phyloP scores from a whole-genome alignment of 805 yeast species.

The Candida anglica region DNA sequence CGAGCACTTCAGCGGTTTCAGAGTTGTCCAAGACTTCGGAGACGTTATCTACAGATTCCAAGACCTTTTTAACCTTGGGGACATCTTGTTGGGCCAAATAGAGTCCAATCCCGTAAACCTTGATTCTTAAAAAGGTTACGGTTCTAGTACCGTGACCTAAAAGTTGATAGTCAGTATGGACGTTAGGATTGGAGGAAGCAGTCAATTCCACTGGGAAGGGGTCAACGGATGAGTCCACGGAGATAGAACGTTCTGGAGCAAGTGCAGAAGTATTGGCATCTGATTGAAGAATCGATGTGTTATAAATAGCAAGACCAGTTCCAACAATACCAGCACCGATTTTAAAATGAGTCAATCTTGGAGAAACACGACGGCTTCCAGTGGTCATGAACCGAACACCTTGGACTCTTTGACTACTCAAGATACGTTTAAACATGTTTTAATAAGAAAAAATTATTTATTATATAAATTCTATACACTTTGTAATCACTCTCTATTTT shows the following conservation, averaged over 20 bases:
- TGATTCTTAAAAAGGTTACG: constrained; percentile 78
- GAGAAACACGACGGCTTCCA: too few relatives aligned
- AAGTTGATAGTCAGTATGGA: constrained; percentile 43
- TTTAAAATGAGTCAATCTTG: too few relatives aligned
- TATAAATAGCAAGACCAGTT: not conserved
- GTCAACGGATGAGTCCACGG: constrained; percentile 47
- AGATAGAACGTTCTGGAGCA: constrained; percentile 20
- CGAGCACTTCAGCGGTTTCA: constrained; percentile 20
- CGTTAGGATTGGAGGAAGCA: constrained; percentile 10
- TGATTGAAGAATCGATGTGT: not conserved
- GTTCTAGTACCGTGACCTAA: constrained; percentile 80
- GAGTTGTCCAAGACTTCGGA: constrained; percentile 48
- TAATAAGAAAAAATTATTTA: too few relatives aligned
- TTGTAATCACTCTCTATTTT: too few relatives aligned
- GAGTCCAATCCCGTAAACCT: constrained; percentile 83
- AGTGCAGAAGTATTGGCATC: not conserved
- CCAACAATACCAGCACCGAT: too few relatives aligned
- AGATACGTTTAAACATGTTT: too few relatives aligned
- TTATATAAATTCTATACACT: too few relatives aligned
- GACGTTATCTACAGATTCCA: constrained; percentile 19
- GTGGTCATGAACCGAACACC: too few relatives aligned
- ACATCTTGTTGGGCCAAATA: constrained; percentile 66
- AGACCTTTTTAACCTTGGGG: constrained; percentile 22
- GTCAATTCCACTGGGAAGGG: constrained; percentile 38
- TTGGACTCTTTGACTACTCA: too few relatives aligned